Percentiles rank a stretch among this genome's conserved stretches.
phyloP scores from a whole-genome alignment of 441 rosid genomes.

The Brassica hybrid region DNA sequence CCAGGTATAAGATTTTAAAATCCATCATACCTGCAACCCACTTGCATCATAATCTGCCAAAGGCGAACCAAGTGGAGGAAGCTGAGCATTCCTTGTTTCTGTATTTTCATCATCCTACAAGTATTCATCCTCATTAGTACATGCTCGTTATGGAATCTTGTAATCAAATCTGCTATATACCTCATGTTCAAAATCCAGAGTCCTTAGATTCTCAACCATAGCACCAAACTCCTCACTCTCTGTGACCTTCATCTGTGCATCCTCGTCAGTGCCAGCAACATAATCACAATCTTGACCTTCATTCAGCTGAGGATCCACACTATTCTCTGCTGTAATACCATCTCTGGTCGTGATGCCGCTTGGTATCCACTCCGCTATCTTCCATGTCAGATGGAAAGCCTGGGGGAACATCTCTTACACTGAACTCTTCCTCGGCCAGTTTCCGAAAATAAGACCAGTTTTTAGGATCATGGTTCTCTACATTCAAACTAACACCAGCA shows the following conservation, averaged over 20 bases:
- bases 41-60: no score
- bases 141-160: no score
- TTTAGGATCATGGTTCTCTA: slow-evolving; percentile 84
- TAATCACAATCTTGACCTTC: slow-evolving; percentile 28
- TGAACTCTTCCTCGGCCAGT: slow-evolving; percentile 67
- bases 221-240: slow-evolving; percentile 38
- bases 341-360: slow-evolving; percentile 46
- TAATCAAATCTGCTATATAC: no score
- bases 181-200: no score
- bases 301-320: slow-evolving; percentile 39
- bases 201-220: no score
- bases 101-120: no score
- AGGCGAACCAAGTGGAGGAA: no score
- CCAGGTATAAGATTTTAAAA: no score
- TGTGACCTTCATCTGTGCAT: slow-evolving; percentile 47
- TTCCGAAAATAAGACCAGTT: slow-evolving; percentile 87
- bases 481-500: slow-evolving; percentile 72
- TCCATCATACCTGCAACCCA: no score
- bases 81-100: no score
- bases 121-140: no score
- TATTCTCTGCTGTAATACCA: slow-evolving; percentile 46
- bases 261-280: slow-evolving; percentile 37
- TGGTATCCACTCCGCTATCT: slow-evolving; percentile 44
- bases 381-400: slow-evolving; percentile 47
- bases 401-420: slow-evolving; percentile 54